Evolutionary conservation across 2,329 filamentous ascomycete species (phyloP).

Genomic region (Albophoma yamanashiensis): DNA sequence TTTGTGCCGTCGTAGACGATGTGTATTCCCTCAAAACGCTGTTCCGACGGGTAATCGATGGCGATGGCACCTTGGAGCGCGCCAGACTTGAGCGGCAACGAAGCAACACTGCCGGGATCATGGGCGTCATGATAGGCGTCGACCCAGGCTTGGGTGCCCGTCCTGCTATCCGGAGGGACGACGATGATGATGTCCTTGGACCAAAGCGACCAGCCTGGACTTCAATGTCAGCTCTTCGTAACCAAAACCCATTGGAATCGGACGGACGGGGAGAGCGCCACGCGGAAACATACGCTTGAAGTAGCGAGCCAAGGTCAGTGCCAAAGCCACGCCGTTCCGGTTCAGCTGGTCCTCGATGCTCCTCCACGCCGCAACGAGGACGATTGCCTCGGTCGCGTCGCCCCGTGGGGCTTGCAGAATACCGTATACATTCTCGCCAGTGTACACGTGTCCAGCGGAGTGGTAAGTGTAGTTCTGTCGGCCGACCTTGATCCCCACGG

Average conservation of each 20-base stretch:
- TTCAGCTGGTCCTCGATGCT: constrained; percentile 74
- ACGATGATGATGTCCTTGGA: constrained; percentile 97
- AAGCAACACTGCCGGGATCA: constrained; percentile 55
- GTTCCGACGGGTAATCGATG: constrained; percentile 83
- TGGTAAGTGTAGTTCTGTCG: constrained; percentile 81
- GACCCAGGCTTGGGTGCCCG: constrained; percentile 91
- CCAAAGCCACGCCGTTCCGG: constrained; percentile 75
- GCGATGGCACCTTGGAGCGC: constrained; percentile 86
- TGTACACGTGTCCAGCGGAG: constrained; percentile 61
- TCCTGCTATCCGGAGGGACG: constrained; percentile 77
- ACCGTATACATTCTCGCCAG: constrained; percentile 86
- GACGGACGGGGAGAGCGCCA: not conserved
- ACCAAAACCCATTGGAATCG: not conserved
- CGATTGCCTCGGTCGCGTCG: constrained; percentile 94
- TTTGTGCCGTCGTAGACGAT: constrained; percentile 94
- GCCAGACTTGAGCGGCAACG: constrained; percentile 81
- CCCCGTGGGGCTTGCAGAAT: constrained; percentile 88
- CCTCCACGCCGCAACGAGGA: constrained; percentile 80
- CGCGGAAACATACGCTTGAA: constrained; percentile 58
- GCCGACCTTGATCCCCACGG: constrained; percentile 76
- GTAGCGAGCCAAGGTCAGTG: constrained; percentile 80
- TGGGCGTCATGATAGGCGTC: constrained; percentile 95
- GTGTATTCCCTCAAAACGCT: constrained; percentile 78
- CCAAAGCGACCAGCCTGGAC: constrained; percentile 85
- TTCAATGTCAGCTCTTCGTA: constrained; percentile 8